These are phyloP conservation scores for Aspergillus sp. DNA, from an alignment of 2,329 filamentous ascomycete genomes.

Conservation along the genomic window DNA sequence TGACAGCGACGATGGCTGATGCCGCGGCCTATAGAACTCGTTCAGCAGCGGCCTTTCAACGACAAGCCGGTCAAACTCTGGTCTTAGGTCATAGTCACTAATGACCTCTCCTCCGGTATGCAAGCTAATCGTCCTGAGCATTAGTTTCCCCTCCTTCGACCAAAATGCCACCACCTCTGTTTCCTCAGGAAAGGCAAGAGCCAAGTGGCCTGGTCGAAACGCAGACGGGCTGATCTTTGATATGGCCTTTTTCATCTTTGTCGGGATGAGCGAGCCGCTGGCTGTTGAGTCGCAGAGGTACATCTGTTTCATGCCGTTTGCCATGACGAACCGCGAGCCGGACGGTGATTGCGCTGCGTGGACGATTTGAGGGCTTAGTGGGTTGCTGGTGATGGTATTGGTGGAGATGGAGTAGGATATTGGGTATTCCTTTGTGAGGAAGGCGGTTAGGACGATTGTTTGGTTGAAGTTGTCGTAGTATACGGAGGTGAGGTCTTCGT, in stretches of 20 bases:
- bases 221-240: constrained; percentile 36
- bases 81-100: constrained; percentile 38
- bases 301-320: constrained; percentile 43
- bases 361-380: constrained; percentile 37
- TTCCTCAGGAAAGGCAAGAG: constrained; percentile 34
- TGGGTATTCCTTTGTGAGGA: constrained; percentile 27
- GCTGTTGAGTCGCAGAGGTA: constrained; percentile 39
- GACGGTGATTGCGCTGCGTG: constrained; percentile 42
- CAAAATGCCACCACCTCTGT: constrained; percentile 26
- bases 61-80: constrained; percentile 37
- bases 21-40: constrained; percentile 21
- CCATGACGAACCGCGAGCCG: constrained; percentile 33
- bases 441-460: constrained; percentile 35
- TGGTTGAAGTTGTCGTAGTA: constrained; percentile 38
- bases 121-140: constrained; percentile 36
- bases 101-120: constrained; percentile 28
- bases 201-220: constrained; percentile 39
- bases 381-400: constrained; percentile 32
- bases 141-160: constrained; percentile 27
- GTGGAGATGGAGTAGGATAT: constrained; percentile 24
- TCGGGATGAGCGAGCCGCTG: constrained; percentile 32
- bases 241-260: constrained; percentile 37
- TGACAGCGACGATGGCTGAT: constrained; percentile 22
- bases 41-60: constrained; percentile 19
- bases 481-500: constrained; percentile 40